Conservation (phyloP, 2,329 filamentous ascomycete genomes). For the Zelopaecilomyces penicillatus region DNA sequence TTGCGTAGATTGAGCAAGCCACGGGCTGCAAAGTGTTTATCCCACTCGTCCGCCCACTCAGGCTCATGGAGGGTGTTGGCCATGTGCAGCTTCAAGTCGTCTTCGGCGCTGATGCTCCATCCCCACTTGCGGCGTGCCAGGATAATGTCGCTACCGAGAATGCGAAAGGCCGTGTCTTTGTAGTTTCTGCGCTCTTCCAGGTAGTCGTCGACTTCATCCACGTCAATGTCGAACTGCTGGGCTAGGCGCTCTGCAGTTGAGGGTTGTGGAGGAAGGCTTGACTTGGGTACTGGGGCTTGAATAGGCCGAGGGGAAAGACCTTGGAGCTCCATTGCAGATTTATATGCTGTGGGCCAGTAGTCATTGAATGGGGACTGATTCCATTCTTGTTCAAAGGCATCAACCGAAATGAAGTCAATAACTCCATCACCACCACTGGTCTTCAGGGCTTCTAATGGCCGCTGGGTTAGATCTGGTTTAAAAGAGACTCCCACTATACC, state of each 20-base stretch:
- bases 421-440: background rate
- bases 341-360: background rate
- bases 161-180: slow-evolving; percentile 6
- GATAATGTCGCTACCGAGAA: slow-evolving; percentile 11
- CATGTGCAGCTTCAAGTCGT: slow-evolving; percentile 14
- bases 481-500: too few species aligned
- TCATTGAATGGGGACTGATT: slow-evolving; percentile 5
- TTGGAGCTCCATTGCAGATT: background rate
- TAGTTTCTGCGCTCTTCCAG: slow-evolving; percentile 6
- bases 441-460: too few species aligned
- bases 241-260: slow-evolving; percentile 3
- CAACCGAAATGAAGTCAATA: background rate
- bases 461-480: too few species aligned
- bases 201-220: slow-evolving; percentile 6
- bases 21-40: slow-evolving; percentile 13
- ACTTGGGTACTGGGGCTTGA: too few species aligned
- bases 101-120: slow-evolving; percentile 10
- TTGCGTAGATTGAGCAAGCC: slow-evolving; percentile 15
- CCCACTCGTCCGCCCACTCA: slow-evolving; percentile 15
- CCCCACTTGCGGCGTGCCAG: slow-evolving; percentile 11
- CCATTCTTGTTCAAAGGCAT: background rate
- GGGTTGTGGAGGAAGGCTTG: background rate
- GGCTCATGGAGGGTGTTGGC: slow-evolving; percentile 14
- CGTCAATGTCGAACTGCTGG: slow-evolving; percentile 6
- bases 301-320: background rate